Conservation (phyloP, 2,329 filamentous ascomycete species). For the Verticillium nubilum region DNA sequence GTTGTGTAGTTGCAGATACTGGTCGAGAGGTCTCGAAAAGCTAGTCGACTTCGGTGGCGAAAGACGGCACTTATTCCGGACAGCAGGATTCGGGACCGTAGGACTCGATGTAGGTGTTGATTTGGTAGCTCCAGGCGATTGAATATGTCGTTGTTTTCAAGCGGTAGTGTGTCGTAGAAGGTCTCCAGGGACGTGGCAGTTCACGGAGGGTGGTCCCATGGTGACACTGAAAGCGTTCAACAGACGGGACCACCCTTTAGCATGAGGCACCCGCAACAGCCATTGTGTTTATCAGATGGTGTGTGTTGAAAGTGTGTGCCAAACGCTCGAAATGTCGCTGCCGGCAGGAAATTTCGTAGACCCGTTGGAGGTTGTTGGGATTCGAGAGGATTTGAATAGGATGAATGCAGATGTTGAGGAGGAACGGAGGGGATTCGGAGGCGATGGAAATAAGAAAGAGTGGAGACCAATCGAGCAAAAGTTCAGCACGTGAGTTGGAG, state of each 20-base stretch:
- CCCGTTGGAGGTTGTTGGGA: neutral
- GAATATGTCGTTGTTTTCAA: neutral
- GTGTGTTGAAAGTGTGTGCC: neutral
- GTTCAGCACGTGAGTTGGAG: conserved; percentile 11
- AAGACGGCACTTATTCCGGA: neutral
- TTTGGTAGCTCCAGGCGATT: neutral
- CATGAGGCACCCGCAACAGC: conserved; percentile 36
- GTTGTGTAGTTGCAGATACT: neutral
- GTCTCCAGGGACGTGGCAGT: conserved; percentile 25
- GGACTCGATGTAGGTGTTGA: neutral
- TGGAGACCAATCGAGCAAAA: conserved; percentile 1
- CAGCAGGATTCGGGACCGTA: neutral
- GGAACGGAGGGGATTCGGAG: neutral
- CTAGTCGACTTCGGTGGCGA: neutral
- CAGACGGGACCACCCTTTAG: conserved; percentile 48
- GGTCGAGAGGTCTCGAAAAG: neutral
- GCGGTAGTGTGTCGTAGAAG: neutral
- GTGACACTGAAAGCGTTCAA: conserved; percentile 40
- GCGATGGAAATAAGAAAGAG: neutral
- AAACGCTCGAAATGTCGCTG: neutral
- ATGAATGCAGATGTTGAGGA: neutral
- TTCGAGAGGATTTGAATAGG: neutral
- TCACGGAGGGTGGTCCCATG: conserved; percentile 53
- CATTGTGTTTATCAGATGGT: conserved; percentile 5
- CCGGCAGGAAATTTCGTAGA: neutral